Evolutionary conservation across 257 asterid species (phyloP), one percentile per base, ranked within the genome.

Genomic region (Solanum gracilifrons): DNA sequence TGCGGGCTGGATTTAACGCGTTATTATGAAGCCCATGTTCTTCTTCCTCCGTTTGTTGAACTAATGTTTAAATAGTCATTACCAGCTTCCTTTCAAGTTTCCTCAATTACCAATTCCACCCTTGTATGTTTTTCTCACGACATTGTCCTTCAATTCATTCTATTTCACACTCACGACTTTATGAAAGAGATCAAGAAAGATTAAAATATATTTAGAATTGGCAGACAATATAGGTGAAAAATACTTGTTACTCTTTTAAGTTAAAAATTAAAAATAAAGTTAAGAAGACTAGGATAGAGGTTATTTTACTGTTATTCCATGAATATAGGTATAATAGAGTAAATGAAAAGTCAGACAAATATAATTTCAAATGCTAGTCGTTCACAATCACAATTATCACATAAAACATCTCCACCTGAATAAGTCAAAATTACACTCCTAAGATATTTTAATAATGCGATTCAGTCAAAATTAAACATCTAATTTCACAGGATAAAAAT

Each of bases 1-100:
- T 20, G 36, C 85, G 92, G 88, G 93, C 93, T 92, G 95, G 93
- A 90, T 86, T 91, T 86, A 72, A 91, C 93, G 93, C 93, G 94
- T 87, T 82, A 88, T 4, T 87, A 86, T 10, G 83, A 89, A 82
- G 90, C 85, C 84, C 86, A 85, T 87, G 89, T 83, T 82, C 85
- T 79, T 43, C 64, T 18, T 48, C 85, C 37, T 31, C 4, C 8
- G 7, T 9, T 43, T 46, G 62, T 80, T 80, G 12, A 46, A 80
- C 85, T 9, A 80, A 46, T 3, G 3, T 80, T 46, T 80, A 46
- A 79, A 76, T 13, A 23, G 35, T 76, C 83, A 76, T 75, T 55
- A 75, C 83, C 31, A 20, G 51, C 46, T 43, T 74, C 31, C 31
- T 35, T 2, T 18, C 25, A 72, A 33, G 3, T 33, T 72, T 72